A percentile compares a stretch with the other conserved stretches of the same genome.
Conservation (phyloP, 371 early-diverging fungal species). For the Thermomucor indicae-seudaticae region DNA sequence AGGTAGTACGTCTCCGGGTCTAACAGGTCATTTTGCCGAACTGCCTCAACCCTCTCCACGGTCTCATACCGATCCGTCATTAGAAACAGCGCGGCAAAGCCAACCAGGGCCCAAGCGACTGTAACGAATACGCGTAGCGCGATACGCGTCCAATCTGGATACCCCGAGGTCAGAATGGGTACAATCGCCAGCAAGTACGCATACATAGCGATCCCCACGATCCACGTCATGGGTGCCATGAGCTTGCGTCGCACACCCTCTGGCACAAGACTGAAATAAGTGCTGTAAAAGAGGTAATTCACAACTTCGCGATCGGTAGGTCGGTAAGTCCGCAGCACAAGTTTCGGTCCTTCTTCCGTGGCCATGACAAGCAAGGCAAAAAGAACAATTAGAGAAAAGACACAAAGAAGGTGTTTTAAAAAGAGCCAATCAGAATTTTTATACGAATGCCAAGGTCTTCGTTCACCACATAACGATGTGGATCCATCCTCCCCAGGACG, state of each 20-base stretch:
- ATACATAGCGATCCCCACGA: slow-evolving; percentile 26
- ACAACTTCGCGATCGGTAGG: slow-evolving; percentile 30
- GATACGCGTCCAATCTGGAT: slow-evolving; percentile 19
- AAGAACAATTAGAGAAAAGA: no score
- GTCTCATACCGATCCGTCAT: slow-evolving; percentile 33
- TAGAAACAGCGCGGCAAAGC: slow-evolving; percentile 30
- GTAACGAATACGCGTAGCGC: slow-evolving; percentile 20
- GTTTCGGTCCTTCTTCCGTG: slow-evolving; percentile 16
- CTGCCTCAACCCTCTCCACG: slow-evolving; percentile 30
- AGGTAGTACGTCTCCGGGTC: slow-evolving; percentile 43
- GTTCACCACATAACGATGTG: no score
- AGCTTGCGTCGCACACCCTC: slow-evolving; percentile 38
- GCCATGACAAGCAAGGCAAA: no score
- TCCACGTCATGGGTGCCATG: slow-evolving; percentile 27
- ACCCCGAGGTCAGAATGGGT: slow-evolving; percentile 17
- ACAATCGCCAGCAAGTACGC: slow-evolving; percentile 23
- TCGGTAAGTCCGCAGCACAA: slow-evolving; percentile 32
- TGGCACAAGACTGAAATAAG: slow-evolving; percentile 36
- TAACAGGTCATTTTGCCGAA: slow-evolving; percentile 28
- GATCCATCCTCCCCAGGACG: no score
- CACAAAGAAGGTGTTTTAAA: no score
- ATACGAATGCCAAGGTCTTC: no score
- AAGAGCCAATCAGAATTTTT: no score
- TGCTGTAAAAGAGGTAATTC: slow-evolving; percentile 24
- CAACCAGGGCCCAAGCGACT: slow-evolving; percentile 24